Percentiles rank a stretch among this genome's conserved stretches.
These are phyloP conservation scores for Amphicarpaea edgeworthii DNA, from an alignment of 306 rosid genomes.

Conservation along the genomic window DNA sequence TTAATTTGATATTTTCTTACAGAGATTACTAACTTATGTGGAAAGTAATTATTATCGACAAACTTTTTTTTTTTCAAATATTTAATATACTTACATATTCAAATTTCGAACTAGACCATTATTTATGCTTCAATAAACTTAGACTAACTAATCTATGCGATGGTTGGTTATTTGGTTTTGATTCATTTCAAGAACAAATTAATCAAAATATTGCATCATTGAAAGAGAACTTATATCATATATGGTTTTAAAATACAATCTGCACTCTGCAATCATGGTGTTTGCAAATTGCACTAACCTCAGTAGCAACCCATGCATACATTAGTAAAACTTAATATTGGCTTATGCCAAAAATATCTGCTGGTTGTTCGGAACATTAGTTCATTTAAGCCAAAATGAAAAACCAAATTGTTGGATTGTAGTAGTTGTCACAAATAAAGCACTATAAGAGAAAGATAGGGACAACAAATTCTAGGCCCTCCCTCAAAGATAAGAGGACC, in stretches of 20 bases:
- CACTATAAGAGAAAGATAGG: neutral
- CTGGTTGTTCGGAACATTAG: neutral
- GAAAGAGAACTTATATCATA: neutral
- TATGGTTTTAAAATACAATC: neutral
- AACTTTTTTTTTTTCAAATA: too few relatives aligned
- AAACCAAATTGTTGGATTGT: neutral
- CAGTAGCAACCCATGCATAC: neutral
- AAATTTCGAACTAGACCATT: too few relatives aligned
- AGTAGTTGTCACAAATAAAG: neutral
- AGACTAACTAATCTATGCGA: too few relatives aligned
- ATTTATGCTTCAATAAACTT: too few relatives aligned
- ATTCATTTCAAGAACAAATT: neutral
- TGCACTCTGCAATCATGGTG: too few relatives aligned
- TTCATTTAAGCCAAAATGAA: too few relatives aligned
- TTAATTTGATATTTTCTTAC: too few relatives aligned
- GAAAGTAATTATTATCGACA: too few relatives aligned
- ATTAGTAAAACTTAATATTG: neutral
- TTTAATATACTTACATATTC: too few relatives aligned
- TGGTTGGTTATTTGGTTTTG: neutral
- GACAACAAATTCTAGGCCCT: constrained; percentile 3
- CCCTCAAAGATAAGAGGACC: constrained; percentile 3
- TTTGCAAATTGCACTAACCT: neutral
- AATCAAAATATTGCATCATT: too few relatives aligned
- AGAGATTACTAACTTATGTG: too few relatives aligned
- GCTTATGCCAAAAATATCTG: neutral